phyloP scores from a whole-genome alignment of 2,329 filamentous ascomycete species.

The Aureobasidium melanogenum region DNA sequence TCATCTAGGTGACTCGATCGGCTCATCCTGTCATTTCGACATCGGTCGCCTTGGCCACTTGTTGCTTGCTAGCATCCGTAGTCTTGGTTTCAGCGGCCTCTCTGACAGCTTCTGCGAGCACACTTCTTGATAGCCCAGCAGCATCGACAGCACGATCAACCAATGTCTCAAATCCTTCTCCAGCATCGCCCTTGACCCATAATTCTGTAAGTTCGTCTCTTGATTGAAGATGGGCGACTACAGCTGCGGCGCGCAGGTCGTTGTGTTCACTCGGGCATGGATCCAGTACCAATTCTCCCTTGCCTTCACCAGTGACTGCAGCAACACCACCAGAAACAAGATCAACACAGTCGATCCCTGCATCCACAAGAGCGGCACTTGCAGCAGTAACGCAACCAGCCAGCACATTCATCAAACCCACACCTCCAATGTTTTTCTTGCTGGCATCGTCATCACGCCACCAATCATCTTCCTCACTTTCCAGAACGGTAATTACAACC shows the following conservation, averaged over 20 bases:
- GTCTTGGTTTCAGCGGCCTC: conserved; percentile 42
- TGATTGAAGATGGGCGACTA: conserved; percentile 77
- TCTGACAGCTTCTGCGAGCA: conserved; percentile 52
- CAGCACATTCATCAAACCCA: conserved; percentile 86
- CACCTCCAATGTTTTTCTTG: conserved; percentile 41
- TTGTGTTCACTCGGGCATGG: conserved; percentile 74
- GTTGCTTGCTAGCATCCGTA: background rate
- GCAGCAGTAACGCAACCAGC: conserved; percentile 89
- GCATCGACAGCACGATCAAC: conserved; percentile 57
- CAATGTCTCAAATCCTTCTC: conserved; percentile 41
- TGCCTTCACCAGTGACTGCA: conserved; percentile 34
- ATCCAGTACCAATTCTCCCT: conserved; percentile 58
- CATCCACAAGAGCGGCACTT: conserved; percentile 85
- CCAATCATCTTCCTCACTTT: conserved; percentile 77
- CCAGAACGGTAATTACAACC: conserved; percentile 82
- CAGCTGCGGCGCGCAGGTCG: conserved; percentile 71
- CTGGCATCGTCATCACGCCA: conserved; percentile 41
- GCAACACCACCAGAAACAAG: conserved; percentile 83
- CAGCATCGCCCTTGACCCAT: conserved; percentile 75
- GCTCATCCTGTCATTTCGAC: conserved; percentile 24
- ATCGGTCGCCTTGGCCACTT: conserved; percentile 15
- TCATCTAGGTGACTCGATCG: too few relatives aligned
- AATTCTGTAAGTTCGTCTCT: conserved; percentile 89
- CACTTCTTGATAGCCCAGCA: conserved; percentile 49
- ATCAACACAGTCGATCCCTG: conserved; percentile 92